Conservation (phyloP, 129 eudicot genomes). For the Heracleum sosnowskyi region DNA sequence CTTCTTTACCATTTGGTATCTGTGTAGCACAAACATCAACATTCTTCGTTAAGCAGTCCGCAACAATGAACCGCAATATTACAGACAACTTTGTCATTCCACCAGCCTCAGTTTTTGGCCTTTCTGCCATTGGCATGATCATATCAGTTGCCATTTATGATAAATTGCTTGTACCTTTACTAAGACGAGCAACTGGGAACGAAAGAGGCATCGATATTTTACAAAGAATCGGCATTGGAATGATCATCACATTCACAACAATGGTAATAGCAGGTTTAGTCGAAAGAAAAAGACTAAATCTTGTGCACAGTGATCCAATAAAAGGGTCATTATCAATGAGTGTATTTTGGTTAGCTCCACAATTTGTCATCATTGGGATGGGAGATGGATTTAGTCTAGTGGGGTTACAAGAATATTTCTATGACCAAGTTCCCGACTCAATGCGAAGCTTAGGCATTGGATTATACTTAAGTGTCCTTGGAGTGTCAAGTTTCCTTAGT, state of each 20-base stretch:
- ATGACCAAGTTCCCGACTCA: conserved; percentile 81
- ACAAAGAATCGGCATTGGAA: conserved; percentile 76
- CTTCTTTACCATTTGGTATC: conserved; percentile 59
- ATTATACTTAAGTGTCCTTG: conserved; percentile 66
- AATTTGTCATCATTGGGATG: conserved; percentile 48
- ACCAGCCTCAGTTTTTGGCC: conserved; percentile 53
- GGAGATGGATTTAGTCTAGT: conserved; percentile 71
- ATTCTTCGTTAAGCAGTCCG: conserved; percentile 77
- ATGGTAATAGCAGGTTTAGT: conserved; percentile 58
- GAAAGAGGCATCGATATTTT: conserved; percentile 72
- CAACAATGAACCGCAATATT: conserved; percentile 39
- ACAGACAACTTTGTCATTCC: conserved; percentile 44
- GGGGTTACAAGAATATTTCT: conserved; percentile 79
- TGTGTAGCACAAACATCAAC: conserved; percentile 65
- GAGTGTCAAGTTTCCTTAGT: conserved; percentile 61
- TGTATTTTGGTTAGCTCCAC: conserved; percentile 77
- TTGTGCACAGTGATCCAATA: conserved; percentile 24
- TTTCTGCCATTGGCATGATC: conserved; percentile 66
- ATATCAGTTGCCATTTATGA: conserved; percentile 46
- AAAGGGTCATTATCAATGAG: conserved; percentile 49
- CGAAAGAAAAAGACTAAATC: conserved; percentile 46
- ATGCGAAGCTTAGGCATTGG: conserved; percentile 83
- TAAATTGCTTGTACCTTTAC: conserved; percentile 50
- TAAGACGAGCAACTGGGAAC: conserved; percentile 43
- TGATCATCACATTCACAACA: conserved; percentile 36